Evolutionary conservation across 768 basidiomycete species (phyloP), one percentile per base, ranked within the genome.

Genomic region (Lentinula edodes): DNA sequence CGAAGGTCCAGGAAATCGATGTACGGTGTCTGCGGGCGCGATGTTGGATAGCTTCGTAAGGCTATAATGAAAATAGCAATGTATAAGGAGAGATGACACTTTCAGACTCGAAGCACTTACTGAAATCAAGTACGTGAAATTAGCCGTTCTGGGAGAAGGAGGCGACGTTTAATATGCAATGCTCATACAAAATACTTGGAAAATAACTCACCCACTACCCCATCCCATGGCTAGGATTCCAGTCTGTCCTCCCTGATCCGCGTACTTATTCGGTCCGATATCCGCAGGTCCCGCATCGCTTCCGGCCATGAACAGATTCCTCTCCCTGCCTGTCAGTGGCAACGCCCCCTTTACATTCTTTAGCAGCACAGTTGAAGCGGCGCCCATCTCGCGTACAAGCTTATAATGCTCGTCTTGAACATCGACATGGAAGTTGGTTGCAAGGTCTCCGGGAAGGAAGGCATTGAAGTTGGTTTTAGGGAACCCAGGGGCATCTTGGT

Each of bases 181-280:
- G 28, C 28, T 45, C 18, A 45, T 23, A 1, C 7, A 43, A 51
- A 38, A 16, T 20, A 51, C 18, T 58, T 2, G 43, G 32, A 8
- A 38, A 4, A 23, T 23, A 28, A 66, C 74, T 42, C 50, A 78
- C 73, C 92, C 93, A 54, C 88, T 90, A 41, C 93, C 95, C 95
- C 95, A 97, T 13, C 93, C 93, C 88, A 94, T 89, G 7, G 92
- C 93, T 20, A 97, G 79, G 16, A 89, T 79, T 9, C 93, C 93
- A 52, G 80, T 83, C 35, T 76, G 74, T 28, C 87, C 86, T 23
- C 75, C 77, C 66, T 80, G 83, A 64, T 92, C 88, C 7, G 73
- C 18, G 57, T 85, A 91, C 57, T 84, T 80, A 67, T 93, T 93
- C 0, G 91, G 89, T 0, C 92, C 92, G 34, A 78, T 73, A 45